A percentile compares a stretch with the other conserved stretches of the same genome.
phyloP scores from a whole-genome alignment of 1,139 yeast species.

The Diutina catenulata region DNA sequence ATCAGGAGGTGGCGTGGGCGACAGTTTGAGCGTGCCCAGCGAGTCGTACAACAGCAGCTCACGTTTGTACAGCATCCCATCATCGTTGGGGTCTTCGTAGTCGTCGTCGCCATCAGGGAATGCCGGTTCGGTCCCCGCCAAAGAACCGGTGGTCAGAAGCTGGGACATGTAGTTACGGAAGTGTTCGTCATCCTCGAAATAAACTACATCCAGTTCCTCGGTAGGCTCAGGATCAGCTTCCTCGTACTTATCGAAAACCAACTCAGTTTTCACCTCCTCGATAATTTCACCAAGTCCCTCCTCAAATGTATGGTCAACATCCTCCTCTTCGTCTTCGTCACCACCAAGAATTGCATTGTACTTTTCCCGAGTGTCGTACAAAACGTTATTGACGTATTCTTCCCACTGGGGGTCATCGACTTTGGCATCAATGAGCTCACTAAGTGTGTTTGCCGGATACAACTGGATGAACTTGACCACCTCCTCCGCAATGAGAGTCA shows the following conservation, averaged over 20 bases:
- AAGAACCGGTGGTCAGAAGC: slow-evolving; percentile 49
- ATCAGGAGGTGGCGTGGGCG: slow-evolving; percentile 3
- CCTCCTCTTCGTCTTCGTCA: slow-evolving; percentile 20
- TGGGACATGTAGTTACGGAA: slow-evolving; percentile 82
- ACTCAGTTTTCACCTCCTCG: slow-evolving; percentile 19
- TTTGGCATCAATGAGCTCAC: slow-evolving; percentile 48
- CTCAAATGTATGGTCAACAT: slow-evolving; percentile 32
- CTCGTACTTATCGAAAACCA: slow-evolving; percentile 20
- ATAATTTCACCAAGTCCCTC: slow-evolving; percentile 40
- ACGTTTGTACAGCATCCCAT: slow-evolving; percentile 63
- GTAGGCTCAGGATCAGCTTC: slow-evolving; percentile 19
- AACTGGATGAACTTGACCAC: slow-evolving; percentile 86
- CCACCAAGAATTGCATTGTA: slow-evolving; percentile 95
- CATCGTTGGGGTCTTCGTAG: slow-evolving; percentile 73
- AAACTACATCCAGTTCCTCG: slow-evolving; percentile 20
- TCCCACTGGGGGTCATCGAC: slow-evolving; percentile 65
- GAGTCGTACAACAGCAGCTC: slow-evolving; percentile 48
- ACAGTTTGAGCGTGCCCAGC: slow-evolving; percentile 19
- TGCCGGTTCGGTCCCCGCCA: slow-evolving; percentile 18
- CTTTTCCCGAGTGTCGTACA: slow-evolving; percentile 84
- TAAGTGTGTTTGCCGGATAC: slow-evolving; percentile 49
- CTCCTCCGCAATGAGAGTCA: slow-evolving; percentile 92
- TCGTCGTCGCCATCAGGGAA: slow-evolving; percentile 38
- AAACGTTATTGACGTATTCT: slow-evolving; percentile 68
- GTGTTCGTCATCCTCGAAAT: slow-evolving; percentile 24